Percentiles rank a stretch among this genome's conserved stretches.
Conservation (phyloP, 495 filamentous ascomycete species). For the Aspergillus homomorphus region DNA sequence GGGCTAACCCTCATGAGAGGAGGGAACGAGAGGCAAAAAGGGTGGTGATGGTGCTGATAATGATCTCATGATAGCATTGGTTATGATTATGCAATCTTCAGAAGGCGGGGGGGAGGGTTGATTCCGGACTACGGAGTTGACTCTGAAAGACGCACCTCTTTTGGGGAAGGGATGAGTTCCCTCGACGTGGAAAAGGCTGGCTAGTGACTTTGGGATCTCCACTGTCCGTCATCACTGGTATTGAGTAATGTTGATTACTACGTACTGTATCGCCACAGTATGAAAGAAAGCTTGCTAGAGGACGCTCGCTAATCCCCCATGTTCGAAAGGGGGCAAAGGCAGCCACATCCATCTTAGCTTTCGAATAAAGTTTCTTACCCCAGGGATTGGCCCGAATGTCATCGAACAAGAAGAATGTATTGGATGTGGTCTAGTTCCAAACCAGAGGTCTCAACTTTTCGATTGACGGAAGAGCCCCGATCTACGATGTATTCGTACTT, state of each 20-base stretch:
- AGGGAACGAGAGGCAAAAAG: neutral
- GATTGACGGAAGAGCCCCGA: neutral
- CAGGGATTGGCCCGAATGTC: neutral
- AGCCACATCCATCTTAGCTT: neutral
- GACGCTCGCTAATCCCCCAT: neutral
- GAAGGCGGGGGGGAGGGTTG: neutral
- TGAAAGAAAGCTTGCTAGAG: neutral
- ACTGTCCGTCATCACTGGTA: neutral
- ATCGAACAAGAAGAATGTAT: neutral
- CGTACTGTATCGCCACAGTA: neutral
- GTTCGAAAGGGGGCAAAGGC: neutral
- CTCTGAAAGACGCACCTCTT: neutral
- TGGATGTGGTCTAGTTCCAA: neutral
- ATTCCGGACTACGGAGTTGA: neutral
- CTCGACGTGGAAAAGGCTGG: too few species aligned
- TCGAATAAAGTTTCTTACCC: neutral
- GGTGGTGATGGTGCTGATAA: neutral
- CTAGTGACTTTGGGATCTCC: too few species aligned
- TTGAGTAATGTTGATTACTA: neutral
- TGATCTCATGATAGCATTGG: conserved; percentile 4
- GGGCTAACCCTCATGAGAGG: neutral
- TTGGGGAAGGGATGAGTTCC: too few species aligned
- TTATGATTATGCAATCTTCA: neutral
- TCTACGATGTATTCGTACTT: neutral
- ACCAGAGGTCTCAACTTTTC: neutral